Evolutionary conservation across 2,329 filamentous ascomycete species (phyloP), one percentile per base, ranked within the genome.

Genomic region (Lachnellula occidentalis): DNA sequence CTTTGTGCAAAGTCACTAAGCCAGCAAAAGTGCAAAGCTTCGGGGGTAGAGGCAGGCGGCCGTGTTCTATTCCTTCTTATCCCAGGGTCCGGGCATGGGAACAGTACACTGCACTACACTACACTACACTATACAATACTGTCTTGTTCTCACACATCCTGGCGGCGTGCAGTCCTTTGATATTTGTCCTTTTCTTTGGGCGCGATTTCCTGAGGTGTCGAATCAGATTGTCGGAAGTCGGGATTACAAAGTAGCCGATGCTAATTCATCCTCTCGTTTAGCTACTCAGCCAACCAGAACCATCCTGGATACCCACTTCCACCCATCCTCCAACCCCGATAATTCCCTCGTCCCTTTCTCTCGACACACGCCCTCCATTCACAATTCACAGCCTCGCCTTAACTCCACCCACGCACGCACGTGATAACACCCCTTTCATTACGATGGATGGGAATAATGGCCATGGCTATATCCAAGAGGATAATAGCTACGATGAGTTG

Each of bases 261-360:
- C 65, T 67, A 61, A 66, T 66, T 60, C 58, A 60, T 41, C 45
- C 55, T 59, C 45, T 66, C 58, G 63, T 66, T 58, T 66, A 67
- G 63, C 55, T 41, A 39, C 19, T 59, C 61, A 64, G 61, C 60
- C 58, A 46, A 12, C 21, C 45, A 9, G 12, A 4, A 12, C 9
- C 27, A 4, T 8, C 27, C 54, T n/a, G n/a, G n/a, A 41, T 53
- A 45, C 54, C 48, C 27, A 31, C 27, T 31, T 9, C 8, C 11
- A 9, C 12, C 27, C 27, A 31, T 11, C 39, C 47, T 43, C 22
- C 34, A 24, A 11, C 12, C 21, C 22, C 24, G 43, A 46, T 46
- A 46, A 46, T 46, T 14, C 5, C 14, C 34, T 24, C 19, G 5
- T n/a, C 31, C n/a, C 31, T n/a, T 36, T 43, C 17, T 15, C 9